Base-by-base conservation (phyloP, 139 green algal species). In the Nannochloris sp. region DNA sequence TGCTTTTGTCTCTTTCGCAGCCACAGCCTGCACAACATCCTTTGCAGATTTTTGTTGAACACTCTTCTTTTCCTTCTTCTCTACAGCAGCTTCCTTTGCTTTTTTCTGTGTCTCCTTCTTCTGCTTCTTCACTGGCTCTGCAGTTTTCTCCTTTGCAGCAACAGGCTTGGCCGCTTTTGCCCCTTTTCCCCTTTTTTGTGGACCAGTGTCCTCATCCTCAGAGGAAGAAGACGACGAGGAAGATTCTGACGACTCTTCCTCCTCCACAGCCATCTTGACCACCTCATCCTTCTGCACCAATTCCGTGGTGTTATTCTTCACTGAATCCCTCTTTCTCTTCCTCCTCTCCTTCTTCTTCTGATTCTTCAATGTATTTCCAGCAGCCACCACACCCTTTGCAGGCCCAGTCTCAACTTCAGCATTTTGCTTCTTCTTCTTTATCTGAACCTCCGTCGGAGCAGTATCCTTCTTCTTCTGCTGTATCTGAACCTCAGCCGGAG, bases 261-360 rank as follows among this genome's bases (percentile, higher is more conserved):
- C 23, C 5, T 34, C 19, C 25, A 19, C 23, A 58, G 12, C 31
- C 23, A 18, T 14, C 12, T 58, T 58, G 23, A 8, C 12, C 31
- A 1, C 19, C 15, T 57, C 10, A n/a, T 11, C 18, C 49, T 57
- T 57, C 49, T 57, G 27, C 27, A 29, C 27, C 27, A 29, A 29
- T 0, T 29, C 27, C 4, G 27, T 29, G 27, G 8, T 40, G 8
- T 40, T 14, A 29, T 58, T 58, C 25, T 34, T 58, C 50, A 21
- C 23, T 3, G 21, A 58, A 8, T 58, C 19, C n/a, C 50, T 25
- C 50, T 27, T 58, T n/a, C 50, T 58, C 50, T 37, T 29, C 19
- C 50, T 58, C 50, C 25, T 25, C 23, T 58, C 19, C 7, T 27
- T 58, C 25, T 58, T 58, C 50, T 58, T 58, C 50, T 58, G 50